A percentile compares a stretch with the other conserved stretches of the same genome.
phyloP scores from a whole-genome alignment of 1,284 basidiomycete species.

The Sporisorium graminicola region DNA sequence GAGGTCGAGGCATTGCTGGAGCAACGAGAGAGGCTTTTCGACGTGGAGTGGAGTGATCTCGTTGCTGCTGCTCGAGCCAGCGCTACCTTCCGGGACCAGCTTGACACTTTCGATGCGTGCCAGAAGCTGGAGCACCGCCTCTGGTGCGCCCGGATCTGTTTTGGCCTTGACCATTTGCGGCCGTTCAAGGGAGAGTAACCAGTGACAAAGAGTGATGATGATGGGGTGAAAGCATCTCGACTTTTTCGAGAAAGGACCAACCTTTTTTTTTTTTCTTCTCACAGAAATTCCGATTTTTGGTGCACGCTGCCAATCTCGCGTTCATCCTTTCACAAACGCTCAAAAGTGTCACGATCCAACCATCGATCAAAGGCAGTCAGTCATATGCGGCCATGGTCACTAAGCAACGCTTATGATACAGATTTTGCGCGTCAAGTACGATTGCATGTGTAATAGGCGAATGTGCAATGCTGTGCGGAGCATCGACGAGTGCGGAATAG shows the following conservation, averaged over 20 bases:
- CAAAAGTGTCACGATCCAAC: too few relatives aligned
- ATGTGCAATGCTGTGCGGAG: too few relatives aligned
- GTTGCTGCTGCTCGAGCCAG: constrained; percentile 31
- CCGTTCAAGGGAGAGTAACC: neutral
- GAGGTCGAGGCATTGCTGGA: constrained; percentile 39
- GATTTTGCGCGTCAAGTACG: neutral
- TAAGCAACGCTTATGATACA: neutral
- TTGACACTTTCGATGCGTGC: constrained; percentile 31
- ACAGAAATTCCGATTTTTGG: constrained; percentile 9
- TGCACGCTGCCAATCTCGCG: neutral
- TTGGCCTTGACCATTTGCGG: constrained; percentile 48
- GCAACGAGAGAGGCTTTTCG: constrained; percentile 29
- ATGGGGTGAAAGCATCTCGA: neutral
- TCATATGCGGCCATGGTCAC: neutral
- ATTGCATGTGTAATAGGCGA: constrained; percentile 5
- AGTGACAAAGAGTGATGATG: constrained; percentile 5
- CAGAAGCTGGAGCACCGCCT: constrained; percentile 39
- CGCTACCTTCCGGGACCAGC: neutral
- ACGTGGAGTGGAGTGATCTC: constrained; percentile 6
- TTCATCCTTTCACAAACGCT: neutral
- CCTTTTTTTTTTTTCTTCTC: constrained; percentile 6
- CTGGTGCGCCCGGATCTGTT: constrained; percentile 43
- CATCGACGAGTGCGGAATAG: neutral
- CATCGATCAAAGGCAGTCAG: neutral
- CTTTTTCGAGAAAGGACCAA: constrained; percentile 2